Evolutionary conservation across 73 alveolate genomes (phyloP), one percentile per base, ranked within the genome.

Genomic region (Blepharisma japonicum): DNA sequence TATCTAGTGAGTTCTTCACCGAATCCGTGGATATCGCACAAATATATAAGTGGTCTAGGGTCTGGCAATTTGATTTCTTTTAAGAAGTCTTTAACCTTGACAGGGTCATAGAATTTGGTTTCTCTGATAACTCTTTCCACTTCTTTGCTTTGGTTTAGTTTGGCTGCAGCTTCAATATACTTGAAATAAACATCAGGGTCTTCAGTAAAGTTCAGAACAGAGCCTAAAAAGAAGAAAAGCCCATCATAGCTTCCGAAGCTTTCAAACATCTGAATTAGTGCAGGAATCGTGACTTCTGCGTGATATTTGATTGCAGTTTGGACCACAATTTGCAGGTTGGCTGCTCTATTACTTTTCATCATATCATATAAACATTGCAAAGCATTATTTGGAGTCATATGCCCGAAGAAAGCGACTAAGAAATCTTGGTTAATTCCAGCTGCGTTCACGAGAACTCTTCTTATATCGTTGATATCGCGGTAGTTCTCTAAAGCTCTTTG

Each of bases 41-140:
- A 90, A 84, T 95, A 95, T 78, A 98, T 98, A 77, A 98, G 93
- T 11, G 99, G 99, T 81, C 99, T 93, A 71, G 99, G 99, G 81
- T 97, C 99, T 14, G 96, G 85, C 83, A 90, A 85, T 86, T 86
- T 82, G 72, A 32, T 32, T 1, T 95, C 99, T 89, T 90, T 93
- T 91, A 98, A 86, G 94, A 96, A 98, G 88, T 98, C 98, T 89
- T 94, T 96, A 68, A 98, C 99, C 86, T 91, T 91, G 68, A 87
- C 95, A 0, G 99, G 99, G 71, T 94, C 98, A 77, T 95, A 96
- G 70, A 93, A 95, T 83, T 74, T 92, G 68, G 92, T 94, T 79
- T 97, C 99, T 74, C 95, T 92, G 83, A 97, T 97, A 45, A 98
- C 99, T 79, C 99, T 92, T 82, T 97, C 99, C 39, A 98, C 98